These are phyloP conservation scores for Austroboletus eburneus DNA, from an alignment of 768 basidiomycete genomes.

Conservation along the genomic window DNA sequence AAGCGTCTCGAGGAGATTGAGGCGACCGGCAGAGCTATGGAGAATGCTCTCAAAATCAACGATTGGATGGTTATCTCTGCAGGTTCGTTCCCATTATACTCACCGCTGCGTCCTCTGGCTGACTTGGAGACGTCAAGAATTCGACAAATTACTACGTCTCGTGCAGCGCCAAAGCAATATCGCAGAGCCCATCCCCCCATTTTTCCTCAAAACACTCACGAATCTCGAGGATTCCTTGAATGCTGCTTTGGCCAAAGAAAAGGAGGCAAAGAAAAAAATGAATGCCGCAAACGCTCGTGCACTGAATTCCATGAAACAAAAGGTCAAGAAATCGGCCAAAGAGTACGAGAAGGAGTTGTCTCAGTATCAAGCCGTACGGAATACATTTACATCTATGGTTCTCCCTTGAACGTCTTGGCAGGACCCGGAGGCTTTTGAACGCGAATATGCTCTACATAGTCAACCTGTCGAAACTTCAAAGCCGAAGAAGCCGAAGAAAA, in stretches of 20 bases:
- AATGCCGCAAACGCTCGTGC: constrained; percentile 92
- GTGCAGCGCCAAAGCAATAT: constrained; percentile 83
- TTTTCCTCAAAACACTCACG: constrained; percentile 72
- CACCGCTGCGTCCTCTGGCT: constrained; percentile 3
- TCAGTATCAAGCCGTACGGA: constrained; percentile 70
- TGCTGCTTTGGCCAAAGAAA: constrained; percentile 75
- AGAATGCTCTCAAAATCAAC: constrained; percentile 93
- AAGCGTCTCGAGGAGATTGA: constrained; percentile 96
- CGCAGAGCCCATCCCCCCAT: constrained; percentile 81
- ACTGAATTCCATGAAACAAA: constrained; percentile 97
- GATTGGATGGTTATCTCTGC: constrained; percentile 93
- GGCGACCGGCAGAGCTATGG: constrained; percentile 82
- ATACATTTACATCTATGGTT: neutral
- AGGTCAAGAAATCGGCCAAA: constrained; percentile 85
- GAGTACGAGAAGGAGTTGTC: constrained; percentile 83
- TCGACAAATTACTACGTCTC: constrained; percentile 92
- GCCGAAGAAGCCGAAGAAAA: constrained; percentile 36
- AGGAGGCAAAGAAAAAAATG: constrained; percentile 93
- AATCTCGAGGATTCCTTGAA: constrained; percentile 76
- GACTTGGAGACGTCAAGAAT: constrained; percentile 53
- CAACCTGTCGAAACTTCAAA: constrained; percentile 41
- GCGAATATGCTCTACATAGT: constrained; percentile 58
- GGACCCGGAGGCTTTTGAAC: constrained; percentile 88
- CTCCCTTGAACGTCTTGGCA: constrained; percentile 28
- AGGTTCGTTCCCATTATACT: constrained; percentile 47